Base-by-base conservation (phyloP, 176 grass and related monocot genomes). In the Puccinellia tenuiflora region DNA sequence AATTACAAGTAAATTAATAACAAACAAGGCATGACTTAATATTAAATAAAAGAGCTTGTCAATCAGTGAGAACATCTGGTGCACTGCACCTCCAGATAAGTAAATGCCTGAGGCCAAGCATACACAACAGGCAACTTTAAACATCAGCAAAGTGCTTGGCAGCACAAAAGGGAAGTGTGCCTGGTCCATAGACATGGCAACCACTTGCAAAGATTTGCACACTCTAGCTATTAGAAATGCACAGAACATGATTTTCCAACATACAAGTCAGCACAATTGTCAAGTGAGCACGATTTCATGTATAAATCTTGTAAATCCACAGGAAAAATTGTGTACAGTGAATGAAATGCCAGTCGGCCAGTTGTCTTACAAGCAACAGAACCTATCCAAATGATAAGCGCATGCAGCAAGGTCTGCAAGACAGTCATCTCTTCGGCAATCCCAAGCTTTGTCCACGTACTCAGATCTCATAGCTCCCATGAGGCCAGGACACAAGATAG, bases 301-400 rank as follows among this genome's bases (percentile, higher is more conserved):
- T 92, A 83, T 84, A 90, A n/a, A n/a, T 92, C 72, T 88, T 78
- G 30, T 51, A 82, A 92, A 87, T 63, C 80, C 83, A 89, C 50
- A 79, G 61, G 60, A 81, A 93, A 92, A 68, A 94, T 81, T 93
- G 83, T 90, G 83, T 85, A 97, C 88, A 91, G 46, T 72, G 78
- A 86, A 91, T 86, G 72, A 86, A 96, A 92, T 88, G 93, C 85
- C 96, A 93, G 84, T 81, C 35, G 67, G 91, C 89, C 76, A 92
- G 89, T 96, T 96, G 90, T 99, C 96, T 99, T 99, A 99, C 96
- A 99, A 99, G 96, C 92, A 96, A 99, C 96, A 96, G 87, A 91
- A 95, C 73, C 91, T 85, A 96, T 99, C 93, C 90, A 88, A 92
- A 73, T 92, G 91, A 88, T 80, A 86, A 91, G 80, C 89, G 85